phyloP scores from a whole-genome alignment of 495 filamentous ascomycete genomes.

The Penicillium roqueforti region DNA sequence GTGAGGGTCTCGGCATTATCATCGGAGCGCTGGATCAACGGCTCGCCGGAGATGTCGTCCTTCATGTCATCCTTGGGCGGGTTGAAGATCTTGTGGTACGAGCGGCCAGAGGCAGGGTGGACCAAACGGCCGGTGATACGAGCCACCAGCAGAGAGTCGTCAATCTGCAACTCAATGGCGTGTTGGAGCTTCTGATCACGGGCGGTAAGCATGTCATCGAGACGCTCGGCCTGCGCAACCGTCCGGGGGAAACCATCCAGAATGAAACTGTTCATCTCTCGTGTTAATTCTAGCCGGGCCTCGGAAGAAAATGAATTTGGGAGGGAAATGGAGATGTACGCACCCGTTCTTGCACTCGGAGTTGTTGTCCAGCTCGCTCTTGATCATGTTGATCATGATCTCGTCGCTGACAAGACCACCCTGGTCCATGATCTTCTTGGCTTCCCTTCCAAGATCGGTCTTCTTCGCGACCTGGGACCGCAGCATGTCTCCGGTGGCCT shows the following conservation, averaged over 20 bases:
- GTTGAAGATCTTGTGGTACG: constrained; percentile 98
- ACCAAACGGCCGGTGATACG: constrained; percentile 95
- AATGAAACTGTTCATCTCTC: constrained; percentile 69
- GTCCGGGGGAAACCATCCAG: constrained; percentile 98
- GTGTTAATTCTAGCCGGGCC: constrained; percentile 13
- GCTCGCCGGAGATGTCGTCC: constrained; percentile 96
- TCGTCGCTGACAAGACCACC: constrained; percentile 97
- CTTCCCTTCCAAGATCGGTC: constrained; percentile 88
- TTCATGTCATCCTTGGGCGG: constrained; percentile 92
- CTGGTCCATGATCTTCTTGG: constrained; percentile 99
- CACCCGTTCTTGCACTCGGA: constrained; percentile 90
- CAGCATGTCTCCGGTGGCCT: constrained; percentile 99
- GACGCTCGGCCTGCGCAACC: constrained; percentile 87
- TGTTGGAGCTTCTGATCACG: constrained; percentile 80
- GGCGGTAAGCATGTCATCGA: constrained; percentile 81
- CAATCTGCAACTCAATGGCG: constrained; percentile 94
- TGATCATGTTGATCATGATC: constrained; percentile 99
- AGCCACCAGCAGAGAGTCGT: constrained; percentile 85
- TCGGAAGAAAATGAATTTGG: neutral
- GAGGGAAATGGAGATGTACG: constrained; percentile 4
- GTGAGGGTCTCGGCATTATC: constrained; percentile 97
- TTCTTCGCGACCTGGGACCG: constrained; percentile 98
- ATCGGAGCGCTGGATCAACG: constrained; percentile 90
- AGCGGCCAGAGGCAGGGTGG: constrained; percentile 91
- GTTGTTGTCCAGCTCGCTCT: constrained; percentile 91